Base-by-base conservation (phyloP, 305 asterid genomes). In the Rubia balearica region DNA sequence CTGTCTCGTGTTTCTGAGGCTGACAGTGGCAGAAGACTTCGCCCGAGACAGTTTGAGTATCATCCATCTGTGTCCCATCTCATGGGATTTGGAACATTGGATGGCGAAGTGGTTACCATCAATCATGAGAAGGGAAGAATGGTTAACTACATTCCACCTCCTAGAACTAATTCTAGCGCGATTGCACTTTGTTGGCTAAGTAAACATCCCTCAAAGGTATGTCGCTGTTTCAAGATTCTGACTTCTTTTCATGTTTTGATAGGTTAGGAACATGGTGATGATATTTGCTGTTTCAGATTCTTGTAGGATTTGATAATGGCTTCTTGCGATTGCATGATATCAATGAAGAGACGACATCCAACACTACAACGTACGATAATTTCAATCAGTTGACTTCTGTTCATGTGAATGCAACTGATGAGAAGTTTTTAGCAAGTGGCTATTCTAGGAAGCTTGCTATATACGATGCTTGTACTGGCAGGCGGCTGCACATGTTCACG, bases 31-130 rank as follows among this genome's bases (percentile, higher is more conserved):
- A 78, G 75, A 77, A 85, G 79, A 65, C 80, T 85, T 56, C 86
- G 92, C 1, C 96, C 96, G 0, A 84, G 96, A 83, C 98, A 91
- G 76, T 89, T 91, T 73, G 98, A 91, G 84, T 91, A 88, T 78
- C 93, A 91, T 46, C 96, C 96, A 0, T 79, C 83, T 11, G 89
- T 83, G 53, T 70, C 94, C 11, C 74, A 91, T 75, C 84, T 91
- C 40, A 91, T 91, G 96, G 96, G 90, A 7, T 78, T 89, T 61
- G 98, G 96, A 78, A 86, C 98, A 24, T 80, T 91, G 48, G 96
- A 89, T n/a, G 98, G 96, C 5, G 96, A 91, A 71, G 92, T 89
- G 51, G 75, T 86, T 36, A 77, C 88, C 62, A 68, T 89, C 33
- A 91, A 91, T 80, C 98, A 88, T 33, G 98, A 91, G 64, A 86